phyloP scores from a whole-genome alignment of 305 asterid species.

The Petunia hybrid region DNA sequence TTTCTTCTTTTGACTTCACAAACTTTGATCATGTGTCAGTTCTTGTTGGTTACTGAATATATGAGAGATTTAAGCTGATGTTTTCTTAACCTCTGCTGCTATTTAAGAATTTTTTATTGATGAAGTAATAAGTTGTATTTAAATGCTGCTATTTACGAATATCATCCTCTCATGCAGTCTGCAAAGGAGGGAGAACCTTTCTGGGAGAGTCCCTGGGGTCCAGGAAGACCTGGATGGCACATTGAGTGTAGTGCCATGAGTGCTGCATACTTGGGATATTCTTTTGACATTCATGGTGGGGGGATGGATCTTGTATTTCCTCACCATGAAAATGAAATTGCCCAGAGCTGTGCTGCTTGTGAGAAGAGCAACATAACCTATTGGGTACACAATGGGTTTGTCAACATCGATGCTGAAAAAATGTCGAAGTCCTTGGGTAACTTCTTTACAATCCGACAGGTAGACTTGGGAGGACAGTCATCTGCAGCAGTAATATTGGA shows the following conservation, averaged over 20 bases:
- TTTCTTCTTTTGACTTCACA: neutral
- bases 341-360: conserved; percentile 98
- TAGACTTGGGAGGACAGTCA: conserved; percentile 33
- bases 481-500: neutral
- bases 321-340: conserved; percentile 99
- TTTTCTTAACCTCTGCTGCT: conserved; percentile 6
- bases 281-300: conserved; percentile 98
- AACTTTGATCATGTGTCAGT: neutral
- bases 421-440: conserved; percentile 99
- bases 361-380: conserved; percentile 70
- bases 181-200: conserved; percentile 96
- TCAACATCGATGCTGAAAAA: conserved; percentile 88
- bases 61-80: conserved; percentile 7
- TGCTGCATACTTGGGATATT: conserved; percentile 83
- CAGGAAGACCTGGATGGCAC: conserved; percentile 99
- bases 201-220: conserved; percentile 99
- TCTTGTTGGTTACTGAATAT: neutral
- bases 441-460: conserved; percentile 97
- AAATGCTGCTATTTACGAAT: neutral
- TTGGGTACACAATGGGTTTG: conserved; percentile 99
- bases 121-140: neutral
- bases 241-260: conserved; percentile 99
- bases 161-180: conserved; percentile 60
- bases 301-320: conserved; percentile 99
- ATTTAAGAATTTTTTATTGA: neutral